phyloP scores from a whole-genome alignment of 768 basidiomycete species.

The Austroboletus eburneus region DNA sequence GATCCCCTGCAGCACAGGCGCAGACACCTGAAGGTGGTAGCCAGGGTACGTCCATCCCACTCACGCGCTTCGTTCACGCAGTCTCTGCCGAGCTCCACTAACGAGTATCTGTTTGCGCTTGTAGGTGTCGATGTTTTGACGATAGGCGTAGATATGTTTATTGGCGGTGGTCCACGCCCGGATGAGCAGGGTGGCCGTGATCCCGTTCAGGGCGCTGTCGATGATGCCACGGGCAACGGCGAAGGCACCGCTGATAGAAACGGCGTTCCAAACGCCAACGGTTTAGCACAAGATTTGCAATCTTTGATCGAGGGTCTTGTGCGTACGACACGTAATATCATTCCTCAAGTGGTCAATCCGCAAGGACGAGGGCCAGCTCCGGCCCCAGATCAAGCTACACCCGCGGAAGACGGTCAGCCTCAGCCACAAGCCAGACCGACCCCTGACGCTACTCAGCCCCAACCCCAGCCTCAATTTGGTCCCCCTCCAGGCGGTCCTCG shows the following conservation, averaged over 20 bases:
- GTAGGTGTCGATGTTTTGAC: constrained; percentile 30
- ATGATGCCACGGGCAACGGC: background rate
- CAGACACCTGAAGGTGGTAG: constrained; percentile 13
- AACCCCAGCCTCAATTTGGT: constrained; percentile 1
- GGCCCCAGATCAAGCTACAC: background rate
- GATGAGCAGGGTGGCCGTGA: constrained; percentile 11
- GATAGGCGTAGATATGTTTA: constrained; percentile 40
- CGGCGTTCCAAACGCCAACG: constrained; percentile 17
- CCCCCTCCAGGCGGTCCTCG: constrained; percentile 12
- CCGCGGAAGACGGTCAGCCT: constrained; percentile 2
- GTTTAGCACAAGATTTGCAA: constrained; percentile 21
- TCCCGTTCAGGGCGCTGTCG: constrained; percentile 1
- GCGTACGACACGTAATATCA: constrained; percentile 23
- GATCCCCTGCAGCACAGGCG: constrained; percentile 7
- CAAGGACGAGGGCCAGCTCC: constrained; percentile 8
- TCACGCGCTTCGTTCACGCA: constrained; percentile 4
- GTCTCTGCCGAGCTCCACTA: constrained; percentile 17
- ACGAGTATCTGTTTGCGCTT: constrained; percentile 9
- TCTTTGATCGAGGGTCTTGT: constrained; percentile 25
- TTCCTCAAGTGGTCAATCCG: constrained; percentile 19
- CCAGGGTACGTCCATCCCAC: constrained; percentile 14
- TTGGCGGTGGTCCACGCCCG: constrained; percentile 20
- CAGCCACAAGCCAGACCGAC: constrained; percentile 8
- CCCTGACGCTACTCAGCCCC: constrained; percentile 7
- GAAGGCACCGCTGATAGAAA: constrained; percentile 12